phyloP scores from a whole-genome alignment of 2,329 filamentous ascomycete genomes.

The Alternaria brassicicola region DNA sequence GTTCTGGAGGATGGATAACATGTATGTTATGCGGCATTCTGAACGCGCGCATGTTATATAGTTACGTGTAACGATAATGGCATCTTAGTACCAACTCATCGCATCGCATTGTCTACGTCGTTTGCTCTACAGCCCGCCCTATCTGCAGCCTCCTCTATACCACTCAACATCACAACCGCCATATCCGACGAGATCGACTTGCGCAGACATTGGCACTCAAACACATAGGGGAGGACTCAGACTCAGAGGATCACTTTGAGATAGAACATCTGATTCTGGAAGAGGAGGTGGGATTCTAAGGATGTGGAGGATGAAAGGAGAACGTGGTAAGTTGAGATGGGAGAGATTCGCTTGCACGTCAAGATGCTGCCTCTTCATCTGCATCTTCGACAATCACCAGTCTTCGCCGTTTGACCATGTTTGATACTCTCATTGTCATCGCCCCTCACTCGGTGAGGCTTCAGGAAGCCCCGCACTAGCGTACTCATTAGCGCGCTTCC shows the following conservation, averaged over 20 bases:
- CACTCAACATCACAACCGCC: too few relatives aligned
- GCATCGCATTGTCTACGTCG: neutral
- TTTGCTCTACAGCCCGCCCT: neutral
- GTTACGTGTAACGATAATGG: neutral
- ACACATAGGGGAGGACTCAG: neutral
- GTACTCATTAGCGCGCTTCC: slow-evolving; percentile 5
- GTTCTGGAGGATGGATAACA: neutral
- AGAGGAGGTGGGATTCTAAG: neutral
- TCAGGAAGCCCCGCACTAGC: slow-evolving; percentile 13
- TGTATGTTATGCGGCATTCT: neutral
- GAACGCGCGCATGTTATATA: neutral
- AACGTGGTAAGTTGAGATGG: neutral
- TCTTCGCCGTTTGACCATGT: neutral
- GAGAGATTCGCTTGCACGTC: neutral
- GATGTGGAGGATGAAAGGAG: neutral
- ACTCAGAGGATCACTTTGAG: neutral
- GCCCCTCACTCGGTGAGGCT: slow-evolving; percentile 1
- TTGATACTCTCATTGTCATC: neutral
- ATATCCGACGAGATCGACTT: neutral
- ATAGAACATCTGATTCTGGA: neutral
- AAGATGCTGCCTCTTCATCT: neutral
- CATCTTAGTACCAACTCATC: neutral
- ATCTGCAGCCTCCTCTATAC: too few relatives aligned
- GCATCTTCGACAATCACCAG: neutral
- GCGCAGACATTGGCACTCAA: neutral